These are phyloP conservation scores for Ustulina deusta DNA, from an alignment of 2,329 filamentous ascomycete genomes.

Conservation along the genomic window DNA sequence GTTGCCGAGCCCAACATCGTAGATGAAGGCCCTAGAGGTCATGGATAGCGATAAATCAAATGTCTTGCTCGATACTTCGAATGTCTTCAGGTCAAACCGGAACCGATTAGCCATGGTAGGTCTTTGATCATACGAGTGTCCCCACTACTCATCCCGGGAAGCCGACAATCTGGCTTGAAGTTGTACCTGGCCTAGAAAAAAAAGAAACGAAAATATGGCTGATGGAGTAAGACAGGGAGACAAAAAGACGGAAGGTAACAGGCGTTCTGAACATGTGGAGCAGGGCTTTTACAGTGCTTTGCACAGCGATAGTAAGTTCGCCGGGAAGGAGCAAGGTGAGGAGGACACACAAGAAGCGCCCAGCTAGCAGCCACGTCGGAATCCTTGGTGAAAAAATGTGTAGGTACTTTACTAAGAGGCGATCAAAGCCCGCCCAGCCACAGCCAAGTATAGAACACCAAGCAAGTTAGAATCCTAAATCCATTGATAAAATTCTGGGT, in stretches of 20 bases:
- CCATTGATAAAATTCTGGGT: neutral
- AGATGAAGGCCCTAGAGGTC: slow-evolving; percentile 44
- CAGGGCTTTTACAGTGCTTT: neutral
- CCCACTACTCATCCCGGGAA: neutral
- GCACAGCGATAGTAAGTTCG: neutral
- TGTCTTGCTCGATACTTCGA: slow-evolving; percentile 41
- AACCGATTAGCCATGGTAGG: slow-evolving; percentile 41
- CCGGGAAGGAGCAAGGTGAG: slow-evolving; percentile 27
- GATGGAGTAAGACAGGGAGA: neutral
- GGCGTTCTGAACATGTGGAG: neutral
- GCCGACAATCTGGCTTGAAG: neutral
- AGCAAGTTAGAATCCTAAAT: neutral
- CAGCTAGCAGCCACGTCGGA: neutral
- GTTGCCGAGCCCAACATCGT: slow-evolving; percentile 34
- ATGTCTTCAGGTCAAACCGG: slow-evolving; percentile 45
- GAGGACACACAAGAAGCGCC: slow-evolving; percentile 1
- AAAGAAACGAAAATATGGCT: neutral
- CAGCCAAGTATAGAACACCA: neutral
- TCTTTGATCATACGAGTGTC: slow-evolving; percentile 5
- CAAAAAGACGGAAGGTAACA: neutral
- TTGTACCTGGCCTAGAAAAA: neutral
- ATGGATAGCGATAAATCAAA: slow-evolving; percentile 40
- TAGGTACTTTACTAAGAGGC: neutral
- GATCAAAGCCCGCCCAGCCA: neutral
- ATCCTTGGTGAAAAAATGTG: neutral